These are phyloP conservation scores for Aleurites moluccanus DNA, from an alignment of 441 rosid genomes.

Conservation along the genomic window DNA sequence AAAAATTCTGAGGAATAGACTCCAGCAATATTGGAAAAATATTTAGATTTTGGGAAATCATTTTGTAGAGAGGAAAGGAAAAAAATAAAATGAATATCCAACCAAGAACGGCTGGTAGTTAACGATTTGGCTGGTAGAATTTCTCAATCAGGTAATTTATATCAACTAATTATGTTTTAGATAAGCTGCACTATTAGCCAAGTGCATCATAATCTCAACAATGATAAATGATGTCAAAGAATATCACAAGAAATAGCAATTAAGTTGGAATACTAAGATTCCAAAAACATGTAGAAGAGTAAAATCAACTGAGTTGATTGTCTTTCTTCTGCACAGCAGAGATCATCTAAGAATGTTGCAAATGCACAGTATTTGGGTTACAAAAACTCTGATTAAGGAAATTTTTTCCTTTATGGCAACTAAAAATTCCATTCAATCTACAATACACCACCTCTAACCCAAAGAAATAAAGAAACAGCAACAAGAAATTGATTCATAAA, in stretches of 20 bases:
- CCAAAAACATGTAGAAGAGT: background rate
- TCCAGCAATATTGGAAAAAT: background rate
- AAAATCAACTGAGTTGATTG: background rate
- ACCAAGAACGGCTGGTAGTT: background rate
- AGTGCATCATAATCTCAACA: background rate
- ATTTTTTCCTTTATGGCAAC: background rate
- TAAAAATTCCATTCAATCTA: background rate
- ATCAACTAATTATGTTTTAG: background rate
- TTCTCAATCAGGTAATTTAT: background rate
- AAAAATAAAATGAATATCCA: background rate
- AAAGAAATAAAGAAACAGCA: background rate
- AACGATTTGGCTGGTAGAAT: slow-evolving; percentile 4
- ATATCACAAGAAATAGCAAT: background rate
- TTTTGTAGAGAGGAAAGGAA: background rate
- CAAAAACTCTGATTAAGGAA: background rate
- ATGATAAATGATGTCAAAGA: background rate
- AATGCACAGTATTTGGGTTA: background rate
- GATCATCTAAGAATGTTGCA: background rate
- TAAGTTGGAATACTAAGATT: background rate
- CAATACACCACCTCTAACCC: background rate
- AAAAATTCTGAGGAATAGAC: background rate
- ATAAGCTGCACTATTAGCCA: background rate
- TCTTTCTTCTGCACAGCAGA: background rate
- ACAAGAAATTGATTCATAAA: background rate
- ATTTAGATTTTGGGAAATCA: background rate